phyloP scores from a whole-genome alignment of 305 asterid species.

The Salvia sclarea region DNA sequence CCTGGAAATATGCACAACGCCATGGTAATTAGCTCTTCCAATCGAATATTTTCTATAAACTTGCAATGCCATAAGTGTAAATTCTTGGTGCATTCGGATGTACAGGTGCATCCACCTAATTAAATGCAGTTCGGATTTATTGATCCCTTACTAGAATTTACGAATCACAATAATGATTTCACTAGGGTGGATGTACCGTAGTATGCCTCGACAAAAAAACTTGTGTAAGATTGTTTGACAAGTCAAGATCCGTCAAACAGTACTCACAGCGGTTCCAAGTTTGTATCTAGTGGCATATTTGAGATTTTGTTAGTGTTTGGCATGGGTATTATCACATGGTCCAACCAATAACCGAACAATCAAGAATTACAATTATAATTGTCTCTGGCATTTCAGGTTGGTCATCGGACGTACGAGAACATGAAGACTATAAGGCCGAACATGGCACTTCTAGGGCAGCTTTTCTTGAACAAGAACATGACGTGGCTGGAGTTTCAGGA shows the following conservation, averaged over 20 bases:
- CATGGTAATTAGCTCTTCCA: conserved; percentile 53
- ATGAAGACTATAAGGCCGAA: conserved; percentile 88
- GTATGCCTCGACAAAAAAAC: neutral
- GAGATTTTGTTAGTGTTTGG: neutral
- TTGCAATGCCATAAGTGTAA: too few relatives aligned
- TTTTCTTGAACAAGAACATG: conserved; percentile 79
- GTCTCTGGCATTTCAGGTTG: conserved; percentile 39
- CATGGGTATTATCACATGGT: neutral
- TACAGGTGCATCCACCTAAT: too few relatives aligned
- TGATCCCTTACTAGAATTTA: too few relatives aligned
- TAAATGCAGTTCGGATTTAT: too few relatives aligned
- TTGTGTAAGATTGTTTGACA: neutral
- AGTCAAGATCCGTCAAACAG: neutral
- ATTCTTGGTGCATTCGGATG: too few relatives aligned
- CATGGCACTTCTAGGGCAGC: conserved; percentile 83
- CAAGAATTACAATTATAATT: neutral
- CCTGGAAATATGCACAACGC: conserved; percentile 99
- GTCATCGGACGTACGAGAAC: conserved; percentile 69
- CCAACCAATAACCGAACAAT: too few relatives aligned
- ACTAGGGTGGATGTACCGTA: too few relatives aligned
- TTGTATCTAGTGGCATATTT: neutral
- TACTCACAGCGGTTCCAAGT: neutral
- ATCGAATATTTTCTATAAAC: neutral
- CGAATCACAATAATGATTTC: too few relatives aligned
- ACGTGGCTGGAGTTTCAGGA: conserved; percentile 73